Evolutionary conservation across 805 yeast genomes (phyloP).

Genomic region (Wickerhamomyces alni): DNA sequence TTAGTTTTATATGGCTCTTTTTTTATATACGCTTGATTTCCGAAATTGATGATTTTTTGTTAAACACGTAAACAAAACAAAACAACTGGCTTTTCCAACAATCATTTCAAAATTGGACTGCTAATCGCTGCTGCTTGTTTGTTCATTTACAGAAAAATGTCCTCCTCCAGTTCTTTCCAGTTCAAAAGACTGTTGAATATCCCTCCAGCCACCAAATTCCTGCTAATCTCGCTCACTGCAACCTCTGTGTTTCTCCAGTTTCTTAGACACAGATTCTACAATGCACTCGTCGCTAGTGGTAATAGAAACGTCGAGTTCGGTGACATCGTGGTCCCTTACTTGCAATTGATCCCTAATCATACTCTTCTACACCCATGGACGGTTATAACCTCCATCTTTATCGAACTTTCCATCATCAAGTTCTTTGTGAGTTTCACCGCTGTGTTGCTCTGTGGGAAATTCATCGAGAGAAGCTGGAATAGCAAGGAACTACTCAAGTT

Average conservation of each 20-base stretch:
- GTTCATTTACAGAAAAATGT: slow-evolving; percentile 19
- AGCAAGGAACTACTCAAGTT: slow-evolving; percentile 45
- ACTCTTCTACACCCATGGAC: slow-evolving; percentile 61
- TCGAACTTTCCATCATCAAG: slow-evolving; percentile 46
- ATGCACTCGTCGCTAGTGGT: slow-evolving; percentile 14
- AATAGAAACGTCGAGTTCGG: slow-evolving; percentile 27
- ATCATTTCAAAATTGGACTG: slow-evolving; percentile 16
- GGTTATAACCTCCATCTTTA: slow-evolving; percentile 53
- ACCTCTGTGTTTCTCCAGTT: slow-evolving; percentile 37
- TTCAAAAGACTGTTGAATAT: slow-evolving; percentile 20
- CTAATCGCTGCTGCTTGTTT: slow-evolving; percentile 17
- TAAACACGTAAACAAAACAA: neutral
- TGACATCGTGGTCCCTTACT: slow-evolving; percentile 43
- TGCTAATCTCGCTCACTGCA: slow-evolving; percentile 32
- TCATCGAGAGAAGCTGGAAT: slow-evolving; percentile 65
- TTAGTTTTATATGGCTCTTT: too few species aligned
- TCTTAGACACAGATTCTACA: slow-evolving; percentile 34
- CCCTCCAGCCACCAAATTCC: slow-evolving; percentile 44
- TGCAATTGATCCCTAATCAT: slow-evolving; percentile 60
- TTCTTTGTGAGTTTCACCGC: slow-evolving; percentile 42
- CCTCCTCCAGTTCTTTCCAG: slow-evolving; percentile 15
- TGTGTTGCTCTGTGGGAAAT: slow-evolving; percentile 53
- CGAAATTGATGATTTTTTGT: too few species aligned
- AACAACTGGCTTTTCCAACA: neutral
- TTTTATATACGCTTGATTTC: too few species aligned